These are phyloP conservation scores for Ascochyta lentis DNA, from an alignment of 2,329 filamentous ascomycete species.

Conservation along the genomic window DNA sequence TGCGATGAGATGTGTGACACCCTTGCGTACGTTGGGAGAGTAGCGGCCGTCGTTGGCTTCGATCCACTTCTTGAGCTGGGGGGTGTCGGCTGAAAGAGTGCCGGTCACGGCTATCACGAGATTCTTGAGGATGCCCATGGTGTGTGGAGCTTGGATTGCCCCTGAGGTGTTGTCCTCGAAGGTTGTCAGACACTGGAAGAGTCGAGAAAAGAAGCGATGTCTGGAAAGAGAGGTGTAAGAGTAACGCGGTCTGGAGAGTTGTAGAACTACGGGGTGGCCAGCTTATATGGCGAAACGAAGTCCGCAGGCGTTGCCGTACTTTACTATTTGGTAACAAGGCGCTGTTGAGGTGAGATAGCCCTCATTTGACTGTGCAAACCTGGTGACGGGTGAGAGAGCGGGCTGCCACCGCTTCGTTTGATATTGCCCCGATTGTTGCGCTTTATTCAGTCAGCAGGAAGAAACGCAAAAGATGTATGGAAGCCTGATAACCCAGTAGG, in stretches of 20 bases:
- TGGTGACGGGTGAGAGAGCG: conserved; percentile 22
- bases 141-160: background rate
- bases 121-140: conserved; percentile 57
- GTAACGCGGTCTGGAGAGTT: background rate
- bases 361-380: background rate
- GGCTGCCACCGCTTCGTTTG: background rate
- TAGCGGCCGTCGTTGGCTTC: conserved; percentile 67
- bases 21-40: conserved; percentile 56
- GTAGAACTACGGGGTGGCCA: background rate
- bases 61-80: conserved; percentile 72
- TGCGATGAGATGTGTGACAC: conserved; percentile 76
- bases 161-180: background rate
- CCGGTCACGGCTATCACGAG: conserved; percentile 66
- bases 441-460: background rate
- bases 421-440: background rate
- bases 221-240: background rate
- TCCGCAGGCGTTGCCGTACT: background rate
- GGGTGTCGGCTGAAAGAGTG: conserved; percentile 56
- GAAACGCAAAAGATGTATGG: too few relatives aligned
- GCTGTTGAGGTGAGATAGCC: conserved; percentile 19
- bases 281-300: background rate
- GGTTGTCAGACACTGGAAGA: too few relatives aligned
- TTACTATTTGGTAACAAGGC: conserved; percentile 22
- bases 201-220: too few relatives aligned
- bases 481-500: background rate